These are phyloP conservation scores for Imleria badia DNA, from an alignment of 768 basidiomycete species.

Conservation along the genomic window DNA sequence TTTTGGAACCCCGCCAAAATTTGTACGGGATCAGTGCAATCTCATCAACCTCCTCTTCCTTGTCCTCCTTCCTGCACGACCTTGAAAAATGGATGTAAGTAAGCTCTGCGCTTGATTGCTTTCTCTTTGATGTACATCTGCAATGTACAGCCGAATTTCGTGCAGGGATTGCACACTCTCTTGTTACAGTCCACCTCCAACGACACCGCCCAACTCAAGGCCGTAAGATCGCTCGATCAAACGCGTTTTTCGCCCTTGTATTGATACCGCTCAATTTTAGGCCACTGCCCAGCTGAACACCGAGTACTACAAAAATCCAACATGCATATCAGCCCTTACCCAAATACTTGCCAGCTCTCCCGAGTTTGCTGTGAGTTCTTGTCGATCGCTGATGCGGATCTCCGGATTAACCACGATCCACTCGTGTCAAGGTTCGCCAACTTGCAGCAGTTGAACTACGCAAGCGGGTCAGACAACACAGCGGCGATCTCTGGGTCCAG, in stretches of 20 bases:
- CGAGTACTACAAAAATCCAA: constrained; percentile 88
- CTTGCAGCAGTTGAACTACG: constrained; percentile 95
- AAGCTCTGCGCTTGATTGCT: background rate
- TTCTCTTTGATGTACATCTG: constrained; percentile 1
- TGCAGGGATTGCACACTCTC: constrained; percentile 80
- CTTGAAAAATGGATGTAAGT: constrained; percentile 32
- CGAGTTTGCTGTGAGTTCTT: constrained; percentile 70
- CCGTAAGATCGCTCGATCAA: constrained; percentile 54
- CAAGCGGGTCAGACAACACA: constrained; percentile 83
- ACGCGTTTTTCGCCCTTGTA: constrained; percentile 21
- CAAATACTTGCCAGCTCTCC: constrained; percentile 83
- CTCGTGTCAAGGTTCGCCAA: constrained; percentile 75
- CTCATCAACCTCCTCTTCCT: constrained; percentile 30
- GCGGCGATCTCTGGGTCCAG: constrained; percentile 79
- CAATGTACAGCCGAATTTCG: constrained; percentile 57
- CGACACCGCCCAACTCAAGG: constrained; percentile 87
- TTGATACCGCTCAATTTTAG: constrained; percentile 40
- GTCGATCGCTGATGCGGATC: constrained; percentile 8
- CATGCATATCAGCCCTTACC: constrained; percentile 89
- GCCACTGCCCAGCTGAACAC: constrained; percentile 90
- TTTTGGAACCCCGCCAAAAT: constrained; percentile 61
- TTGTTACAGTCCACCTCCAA: constrained; percentile 78
- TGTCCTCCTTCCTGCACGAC: constrained; percentile 28
- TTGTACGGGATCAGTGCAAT: constrained; percentile 31
- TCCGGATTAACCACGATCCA: constrained; percentile 5